Evolutionary conservation across 257 asterid species (phyloP).

Genomic region (Asclepias syriaca): DNA sequence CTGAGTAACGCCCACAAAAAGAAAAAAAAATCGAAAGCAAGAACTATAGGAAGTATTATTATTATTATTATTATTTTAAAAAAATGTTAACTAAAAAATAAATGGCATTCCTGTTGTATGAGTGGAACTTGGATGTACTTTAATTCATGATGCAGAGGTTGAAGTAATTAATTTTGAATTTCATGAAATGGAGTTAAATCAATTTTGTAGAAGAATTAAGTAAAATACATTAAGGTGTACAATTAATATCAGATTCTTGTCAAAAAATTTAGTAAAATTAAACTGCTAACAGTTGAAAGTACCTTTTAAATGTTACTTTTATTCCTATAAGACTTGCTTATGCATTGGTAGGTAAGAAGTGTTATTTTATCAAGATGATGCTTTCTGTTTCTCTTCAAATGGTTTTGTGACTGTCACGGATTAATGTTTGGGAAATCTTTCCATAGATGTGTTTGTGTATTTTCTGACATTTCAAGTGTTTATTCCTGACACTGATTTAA

Average conservation of each 20-base stretch:
- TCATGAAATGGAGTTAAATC: neutral
- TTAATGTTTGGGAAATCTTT: neutral
- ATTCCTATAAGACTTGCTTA: neutral
- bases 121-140: neutral
- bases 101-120: neutral
- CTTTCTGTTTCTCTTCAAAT: neutral
- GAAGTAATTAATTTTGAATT: neutral
- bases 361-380: neutral
- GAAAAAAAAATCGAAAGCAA: neutral
- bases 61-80: no score
- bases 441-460: neutral
- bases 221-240: neutral
- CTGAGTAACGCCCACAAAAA: neutral
- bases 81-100: neutral
- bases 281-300: neutral
- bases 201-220: neutral
- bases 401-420: neutral
- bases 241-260: neutral
- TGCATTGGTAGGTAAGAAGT: neutral
- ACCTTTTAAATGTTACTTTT: neutral
- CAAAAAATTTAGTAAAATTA: neutral
- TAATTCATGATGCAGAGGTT: neutral
- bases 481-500: neutral
- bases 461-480: neutral
- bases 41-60: neutral